These are phyloP conservation scores for Periglandula ipomoeae DNA, from an alignment of 2,329 filamentous ascomycete genomes.

Conservation along the genomic window DNA sequence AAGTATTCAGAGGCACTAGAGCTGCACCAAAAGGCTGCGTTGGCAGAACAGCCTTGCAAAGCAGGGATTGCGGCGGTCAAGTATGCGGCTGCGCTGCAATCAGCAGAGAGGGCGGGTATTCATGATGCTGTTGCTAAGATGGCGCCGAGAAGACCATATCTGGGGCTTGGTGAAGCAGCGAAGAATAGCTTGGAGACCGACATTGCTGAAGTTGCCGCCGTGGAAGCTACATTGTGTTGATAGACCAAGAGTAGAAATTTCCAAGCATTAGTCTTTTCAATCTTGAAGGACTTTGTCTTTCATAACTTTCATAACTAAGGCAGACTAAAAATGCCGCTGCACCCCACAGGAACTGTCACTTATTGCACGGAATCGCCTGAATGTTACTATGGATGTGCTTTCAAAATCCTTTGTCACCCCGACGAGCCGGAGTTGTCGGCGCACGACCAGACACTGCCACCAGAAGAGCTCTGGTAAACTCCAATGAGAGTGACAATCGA, in stretches of 20 bases:
- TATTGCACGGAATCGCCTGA: too few species aligned
- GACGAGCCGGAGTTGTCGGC: slow-evolving; percentile 33
- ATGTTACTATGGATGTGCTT: too few species aligned
- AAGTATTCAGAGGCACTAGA: slow-evolving; percentile 1
- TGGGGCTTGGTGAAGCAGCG: slow-evolving; percentile 4
- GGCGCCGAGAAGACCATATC: slow-evolving; percentile 10
- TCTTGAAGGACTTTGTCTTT: too few species aligned
- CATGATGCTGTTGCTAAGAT: slow-evolving; percentile 9
- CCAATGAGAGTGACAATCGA: slow-evolving; percentile 26
- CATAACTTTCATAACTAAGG: too few species aligned
- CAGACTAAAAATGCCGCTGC: too few species aligned
- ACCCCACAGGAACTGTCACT: too few species aligned
- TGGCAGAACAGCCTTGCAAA: slow-evolving; percentile 12
- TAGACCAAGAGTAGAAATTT: too few species aligned
- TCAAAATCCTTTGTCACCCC: too few species aligned
- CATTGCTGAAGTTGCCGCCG: too few species aligned
- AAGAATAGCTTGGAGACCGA: too few species aligned
- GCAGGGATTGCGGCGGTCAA: slow-evolving; percentile 9
- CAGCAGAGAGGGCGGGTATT: slow-evolving; percentile 10
- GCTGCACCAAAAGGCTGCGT: slow-evolving; percentile 7
- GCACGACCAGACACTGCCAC: slow-evolving; percentile 31
- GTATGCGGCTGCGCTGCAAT: slow-evolving; percentile 7
- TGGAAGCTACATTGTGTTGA: too few species aligned
- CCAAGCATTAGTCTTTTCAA: too few species aligned
- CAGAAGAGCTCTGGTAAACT: slow-evolving; percentile 23